Evolutionary conservation across 192 early-diverging fungal species (phyloP), one percentile per base, ranked within the genome.

Genomic region (Kappamyces sp.): DNA sequence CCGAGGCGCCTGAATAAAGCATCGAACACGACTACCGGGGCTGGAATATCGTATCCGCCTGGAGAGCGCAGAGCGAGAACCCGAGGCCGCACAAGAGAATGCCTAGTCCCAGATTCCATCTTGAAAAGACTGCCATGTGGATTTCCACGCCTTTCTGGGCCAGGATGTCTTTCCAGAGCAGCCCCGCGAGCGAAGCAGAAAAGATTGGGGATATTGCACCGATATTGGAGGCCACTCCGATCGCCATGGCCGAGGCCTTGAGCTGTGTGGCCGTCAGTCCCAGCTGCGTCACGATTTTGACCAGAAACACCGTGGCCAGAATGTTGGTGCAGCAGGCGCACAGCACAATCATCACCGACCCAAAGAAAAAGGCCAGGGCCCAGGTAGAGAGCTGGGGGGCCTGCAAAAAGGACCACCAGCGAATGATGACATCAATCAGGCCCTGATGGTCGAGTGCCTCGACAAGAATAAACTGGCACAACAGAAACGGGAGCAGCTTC

Each of bases 391-490:
- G 50, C 40, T 38, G 22, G 22, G 36, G 36, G 50, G 40, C 50
- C n/a, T 34, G 12, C 1, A 39, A 34, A 30, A 52, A 52, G 7
- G 9, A 4, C 50, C 36, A 4, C 12, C 40, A 52, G 29, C 40
- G 40, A 7, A 90, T 83, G 54, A 91, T 76, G 7, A 79, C 75
- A 1, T 77, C 71, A 5, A 79, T 84, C 89, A 88, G 90, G 0
- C 86, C 86, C 6, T 72, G 64, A 30, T 65, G 41, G 2, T 81
- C 67, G 4, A 94, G 79, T 1, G 78, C 82, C 64, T 78, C 89
- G 7, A 89, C 85, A 35, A 92, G 73, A 53, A 91, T 84, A 72
- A 94, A 94, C 88, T 91, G 90, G 15, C 89, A 85, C 33, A 92
- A 64, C 7, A 83, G 71, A 66, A 94, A 94, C 0, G 89, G 86